Evolutionary conservation across 306 rosid species (phyloP), one percentile per base, ranked within the genome.

Genomic region (Trifolium subterraneum): DNA sequence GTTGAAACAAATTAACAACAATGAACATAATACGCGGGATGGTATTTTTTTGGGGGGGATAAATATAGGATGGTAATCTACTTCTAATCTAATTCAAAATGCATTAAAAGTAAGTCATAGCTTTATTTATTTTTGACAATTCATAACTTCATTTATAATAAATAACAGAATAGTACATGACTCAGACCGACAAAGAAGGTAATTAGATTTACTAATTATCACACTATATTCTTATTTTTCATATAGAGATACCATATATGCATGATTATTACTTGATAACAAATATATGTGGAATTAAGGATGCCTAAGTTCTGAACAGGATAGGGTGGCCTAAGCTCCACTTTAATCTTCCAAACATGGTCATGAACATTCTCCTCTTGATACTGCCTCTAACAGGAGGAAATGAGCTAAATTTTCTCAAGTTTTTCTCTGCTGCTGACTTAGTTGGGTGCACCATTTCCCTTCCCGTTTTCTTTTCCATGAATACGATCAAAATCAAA

Each of bases 351-450:
- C 61, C 70, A 77, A 9, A 70, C 38, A 81, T 6, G 19, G 70
- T 72, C 20, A 36, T 9, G 71, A 86, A 72, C 22, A 86, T 81
- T 76, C 56, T 86, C 76, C 86, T 81, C 70, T 83, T 83, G 80
- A 83, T 79, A 48, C 80, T 69, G 74, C 90, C 86, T 51, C 87
- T 71, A 50, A 7, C 70, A 0, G 80, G 86, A 71, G 73, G 76
- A 62, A 64, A 58, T 18, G 73, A 70, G 35, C 16, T 16, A 27
- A 29, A 23, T 38, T 44, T 71, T 64, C 33, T 68, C 16, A 25
- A 55, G 29, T 35, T 75, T 58, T 68, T 75, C 35, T 41, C 4
- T 68, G 73, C 25, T 25, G 47, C 56, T 20, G 70, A 54, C n/a
- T 71, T 45, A 70, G 11, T 54, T 59, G 10, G 48, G 62, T 35